These are phyloP conservation scores for Aspergillus piperis DNA, from an alignment of 2,329 filamentous ascomycete species.

Conservation along the genomic window DNA sequence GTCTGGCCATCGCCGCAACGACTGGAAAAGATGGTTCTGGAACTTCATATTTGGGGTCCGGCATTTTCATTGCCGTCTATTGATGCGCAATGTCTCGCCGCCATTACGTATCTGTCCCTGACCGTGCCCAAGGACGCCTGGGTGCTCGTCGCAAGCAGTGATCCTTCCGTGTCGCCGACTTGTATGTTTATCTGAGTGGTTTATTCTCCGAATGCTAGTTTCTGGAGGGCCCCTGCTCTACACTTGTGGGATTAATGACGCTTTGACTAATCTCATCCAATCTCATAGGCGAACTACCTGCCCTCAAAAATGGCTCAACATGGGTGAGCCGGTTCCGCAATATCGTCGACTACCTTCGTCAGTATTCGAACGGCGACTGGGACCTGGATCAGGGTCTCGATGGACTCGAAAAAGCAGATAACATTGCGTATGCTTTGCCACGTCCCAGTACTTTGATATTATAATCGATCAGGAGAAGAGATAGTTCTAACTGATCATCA, in stretches of 20 bases:
- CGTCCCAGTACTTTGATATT: neutral
- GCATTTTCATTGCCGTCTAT: conserved; percentile 88
- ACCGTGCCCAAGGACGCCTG: conserved; percentile 63
- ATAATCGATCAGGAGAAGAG: neutral
- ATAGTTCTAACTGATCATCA: neutral
- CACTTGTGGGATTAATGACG: neutral
- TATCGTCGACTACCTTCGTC: conserved; percentile 54
- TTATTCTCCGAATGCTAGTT: neutral
- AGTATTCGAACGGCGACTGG: conserved; percentile 51
- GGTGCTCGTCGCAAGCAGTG: conserved; percentile 72
- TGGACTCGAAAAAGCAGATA: conserved; percentile 50
- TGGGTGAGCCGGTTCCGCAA: conserved; percentile 58
- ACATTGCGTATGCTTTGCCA: conserved; percentile 46
- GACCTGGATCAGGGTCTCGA: conserved; percentile 49
- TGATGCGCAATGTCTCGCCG: conserved; percentile 84
- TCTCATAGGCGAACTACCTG: conserved; percentile 56
- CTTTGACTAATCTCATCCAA: conserved; percentile 1
- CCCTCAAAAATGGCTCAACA: conserved; percentile 56
- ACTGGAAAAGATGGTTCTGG: conserved; percentile 55
- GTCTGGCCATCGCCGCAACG: neutral
- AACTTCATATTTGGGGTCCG: conserved; percentile 88
- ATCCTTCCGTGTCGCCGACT: conserved; percentile 69
- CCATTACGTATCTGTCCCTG: conserved; percentile 73
- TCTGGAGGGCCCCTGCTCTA: neutral
- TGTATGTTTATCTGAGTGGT: conserved; percentile 53